Evolutionary conservation across 352 stramenopile species (phyloP), one percentile per base, ranked within the genome.

Genomic region (Phytophthora sansomeana): DNA sequence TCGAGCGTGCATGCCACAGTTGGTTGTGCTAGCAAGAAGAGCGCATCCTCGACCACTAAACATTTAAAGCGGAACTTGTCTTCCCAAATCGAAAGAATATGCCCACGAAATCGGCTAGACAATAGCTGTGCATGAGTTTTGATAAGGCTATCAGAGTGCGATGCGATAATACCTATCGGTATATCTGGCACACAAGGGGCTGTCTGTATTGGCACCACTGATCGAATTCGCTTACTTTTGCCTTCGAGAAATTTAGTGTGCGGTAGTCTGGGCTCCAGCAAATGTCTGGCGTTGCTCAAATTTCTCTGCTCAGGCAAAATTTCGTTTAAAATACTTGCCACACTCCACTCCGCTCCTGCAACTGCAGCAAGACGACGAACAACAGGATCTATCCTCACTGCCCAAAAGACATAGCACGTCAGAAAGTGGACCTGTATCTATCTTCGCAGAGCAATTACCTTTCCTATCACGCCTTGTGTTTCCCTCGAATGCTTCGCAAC

Each of bases 41-140:
- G 16, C n/a, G 66, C 43, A 46, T 90, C 83, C 39, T 84, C 66
- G 1, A 59, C 44, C 5, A 54, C 73, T 30, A 92, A 63, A 16
- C 58, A 43, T 5, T 71, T 75, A 7, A 55, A 48, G 4, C 58
- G 54, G 48, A 89, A 80, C 59, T 92, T 92, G 52, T 85, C 69
- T 26, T 90, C 77, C 83, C 83, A 92, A 1, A 92, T 19, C n/a
- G 56, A 60, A 29, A 78, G 53, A 14, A 53, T 26, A 26, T 73
- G 62, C 9, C 57, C 48, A 28, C 44, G 46, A 57, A 67, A 54
- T 14, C 32, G 53, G 10, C 5, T 53, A 28, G 28, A 26, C 42
- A 41, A 26, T 17, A 19, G 35, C 6, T 28, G 8, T 6, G 55
- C 28, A 14, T 30, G 29, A 30, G 19, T 21, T 13, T n/a, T n/a